A percentile compares a stretch with the other conserved stretches of the same genome.
These are phyloP conservation scores for Liquidambar formosana DNA, from an alignment of 164 flowering plant species.

Conservation along the genomic window DNA sequence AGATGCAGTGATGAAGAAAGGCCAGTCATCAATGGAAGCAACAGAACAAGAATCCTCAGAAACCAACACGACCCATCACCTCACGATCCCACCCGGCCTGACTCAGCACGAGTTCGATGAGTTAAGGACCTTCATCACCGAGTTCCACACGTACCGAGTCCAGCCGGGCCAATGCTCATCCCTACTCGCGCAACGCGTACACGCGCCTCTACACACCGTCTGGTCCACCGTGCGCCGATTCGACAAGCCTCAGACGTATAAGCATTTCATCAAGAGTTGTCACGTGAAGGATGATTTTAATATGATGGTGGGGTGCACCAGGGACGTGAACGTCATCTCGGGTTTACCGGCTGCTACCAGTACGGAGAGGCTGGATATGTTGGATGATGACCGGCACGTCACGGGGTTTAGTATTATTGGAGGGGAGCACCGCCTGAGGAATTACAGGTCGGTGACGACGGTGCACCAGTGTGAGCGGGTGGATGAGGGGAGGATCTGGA, in stretches of 20 bases:
- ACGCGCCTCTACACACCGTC: slow-evolving; percentile 61
- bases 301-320: slow-evolving; percentile 61
- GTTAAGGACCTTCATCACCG: slow-evolving; percentile 35
- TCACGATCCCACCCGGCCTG: slow-evolving; percentile 42
- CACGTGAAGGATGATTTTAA: slow-evolving; percentile 35
- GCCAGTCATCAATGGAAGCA: slow-evolving; percentile 17
- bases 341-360: slow-evolving; percentile 92
- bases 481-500: slow-evolving; percentile 53
- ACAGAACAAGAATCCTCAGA: slow-evolving; percentile 5
- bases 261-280: slow-evolving; percentile 95
- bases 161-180: slow-evolving; percentile 70
- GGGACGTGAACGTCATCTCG: slow-evolving; percentile 88
- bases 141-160: slow-evolving; percentile 61
- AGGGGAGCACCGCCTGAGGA: slow-evolving; percentile 88
- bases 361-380: slow-evolving; percentile 79
- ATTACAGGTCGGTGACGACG: slow-evolving; percentile 81
- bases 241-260: slow-evolving; percentile 86
- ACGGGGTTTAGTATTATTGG: slow-evolving; percentile 89
- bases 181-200: slow-evolving; percentile 65
- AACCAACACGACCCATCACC: slow-evolving; percentile 22
- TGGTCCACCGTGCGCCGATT: slow-evolving; percentile 88
- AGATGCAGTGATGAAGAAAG: slow-evolving; percentile 10
- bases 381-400: slow-evolving; percentile 69
- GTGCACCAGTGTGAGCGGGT: slow-evolving; percentile 51
- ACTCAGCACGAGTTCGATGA: slow-evolving; percentile 50